Evolutionary conservation across 768 basidiomycete species (phyloP).

Genomic region (Lyophyllum atratum): DNA sequence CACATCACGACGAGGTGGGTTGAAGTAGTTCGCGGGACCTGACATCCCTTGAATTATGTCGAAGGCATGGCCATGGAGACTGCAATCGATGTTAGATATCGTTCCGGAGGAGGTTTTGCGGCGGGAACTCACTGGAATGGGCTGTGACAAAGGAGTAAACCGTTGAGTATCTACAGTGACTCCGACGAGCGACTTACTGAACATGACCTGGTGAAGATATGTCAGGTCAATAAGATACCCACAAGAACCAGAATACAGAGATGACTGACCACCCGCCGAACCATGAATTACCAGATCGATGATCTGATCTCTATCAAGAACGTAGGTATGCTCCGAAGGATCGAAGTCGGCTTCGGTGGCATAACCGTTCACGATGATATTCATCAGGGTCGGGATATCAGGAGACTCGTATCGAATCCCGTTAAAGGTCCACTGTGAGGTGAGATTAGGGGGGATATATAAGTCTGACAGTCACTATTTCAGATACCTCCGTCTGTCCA

Average conservation of each 20-base stretch:
- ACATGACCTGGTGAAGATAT: not conserved
- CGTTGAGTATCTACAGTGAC: constrained; percentile 31
- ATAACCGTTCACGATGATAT: constrained; percentile 21
- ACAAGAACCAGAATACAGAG: not conserved
- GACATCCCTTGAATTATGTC: constrained; percentile 20
- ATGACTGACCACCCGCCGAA: constrained; percentile 19
- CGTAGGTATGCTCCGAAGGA: constrained; percentile 21
- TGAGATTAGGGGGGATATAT: constrained; percentile 25
- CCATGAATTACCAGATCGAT: constrained; percentile 26
- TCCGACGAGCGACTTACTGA: constrained; percentile 1
- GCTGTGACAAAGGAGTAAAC: constrained; percentile 29
- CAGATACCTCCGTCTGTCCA: constrained; percentile 30
- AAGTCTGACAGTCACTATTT: constrained; percentile 33
- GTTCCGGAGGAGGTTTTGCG: not conserved
- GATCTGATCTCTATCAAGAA: constrained; percentile 18
- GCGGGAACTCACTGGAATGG: constrained; percentile 9
- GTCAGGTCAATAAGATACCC: not conserved
- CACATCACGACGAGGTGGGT: constrained; percentile 28
- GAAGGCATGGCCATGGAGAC: constrained; percentile 28
- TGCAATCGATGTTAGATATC: constrained; percentile 7
- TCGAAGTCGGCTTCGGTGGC: constrained; percentile 16
- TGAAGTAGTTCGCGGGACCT: constrained; percentile 20
- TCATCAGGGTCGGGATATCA: constrained; percentile 22
- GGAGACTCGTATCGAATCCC: constrained; percentile 21
- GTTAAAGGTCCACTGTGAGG: constrained; percentile 17